phyloP scores from a whole-genome alignment of 2,329 filamentous ascomycete genomes.

The Trichophyton benhamiae region DNA sequence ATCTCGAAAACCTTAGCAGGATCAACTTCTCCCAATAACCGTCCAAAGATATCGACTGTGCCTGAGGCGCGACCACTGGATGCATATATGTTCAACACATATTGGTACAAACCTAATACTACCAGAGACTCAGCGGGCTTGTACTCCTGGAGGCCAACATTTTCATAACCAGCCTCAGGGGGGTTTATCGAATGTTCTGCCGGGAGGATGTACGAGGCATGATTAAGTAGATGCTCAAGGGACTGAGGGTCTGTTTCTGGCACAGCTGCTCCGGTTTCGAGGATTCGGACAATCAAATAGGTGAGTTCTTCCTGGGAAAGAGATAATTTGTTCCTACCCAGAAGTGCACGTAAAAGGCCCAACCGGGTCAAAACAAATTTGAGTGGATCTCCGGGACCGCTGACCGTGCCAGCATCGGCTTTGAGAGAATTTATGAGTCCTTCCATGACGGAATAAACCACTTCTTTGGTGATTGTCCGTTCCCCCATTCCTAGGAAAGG shows the following conservation, averaged over 20 bases:
- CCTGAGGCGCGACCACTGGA: conserved; percentile 8
- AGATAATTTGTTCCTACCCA: conserved; percentile 16
- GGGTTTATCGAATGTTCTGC: background rate
- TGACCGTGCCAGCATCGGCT: conserved; percentile 24
- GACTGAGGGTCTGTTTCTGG: conserved; percentile 35
- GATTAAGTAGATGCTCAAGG: conserved; percentile 30
- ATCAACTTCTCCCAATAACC: conserved; percentile 9
- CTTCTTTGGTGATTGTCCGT: conserved; percentile 46
- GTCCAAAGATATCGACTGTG: conserved; percentile 10
- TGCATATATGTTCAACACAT: conserved; percentile 13
- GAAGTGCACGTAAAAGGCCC: conserved; percentile 28
- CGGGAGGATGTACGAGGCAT: conserved; percentile 5
- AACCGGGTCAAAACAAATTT: conserved; percentile 25
- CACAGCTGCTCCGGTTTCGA: conserved; percentile 38
- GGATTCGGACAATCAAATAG: conserved; percentile 37
- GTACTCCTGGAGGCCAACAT: background rate
- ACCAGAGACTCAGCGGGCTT: conserved; percentile 8
- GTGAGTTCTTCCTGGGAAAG: conserved; percentile 24
- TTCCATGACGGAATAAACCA: conserved; percentile 44
- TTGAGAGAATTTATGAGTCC: conserved; percentile 37
- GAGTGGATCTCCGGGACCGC: conserved; percentile 19
- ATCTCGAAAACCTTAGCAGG: conserved; percentile 3
- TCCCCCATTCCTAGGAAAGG: conserved; percentile 31
- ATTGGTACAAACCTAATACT: conserved; percentile 12
- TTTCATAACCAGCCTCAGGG: background rate